Conservation (phyloP, 208 protist species). For the Trypanosoma mega region DNA sequence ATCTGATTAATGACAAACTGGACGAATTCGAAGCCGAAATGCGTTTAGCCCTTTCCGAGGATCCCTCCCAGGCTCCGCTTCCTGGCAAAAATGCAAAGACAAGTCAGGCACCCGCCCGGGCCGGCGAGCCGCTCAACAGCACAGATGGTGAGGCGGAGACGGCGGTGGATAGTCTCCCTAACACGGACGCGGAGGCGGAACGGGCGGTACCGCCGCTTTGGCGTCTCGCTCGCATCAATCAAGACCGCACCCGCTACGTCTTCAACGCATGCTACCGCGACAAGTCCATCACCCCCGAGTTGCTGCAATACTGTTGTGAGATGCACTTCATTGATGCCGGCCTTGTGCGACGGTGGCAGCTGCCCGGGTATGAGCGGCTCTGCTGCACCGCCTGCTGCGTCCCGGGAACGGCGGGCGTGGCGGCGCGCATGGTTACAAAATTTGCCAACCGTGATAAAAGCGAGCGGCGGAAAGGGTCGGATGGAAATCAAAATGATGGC, state of each 20-base stretch:
- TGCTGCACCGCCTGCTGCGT: constrained; percentile 83
- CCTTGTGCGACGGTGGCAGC: constrained; percentile 67
- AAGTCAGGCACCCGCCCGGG: neutral
- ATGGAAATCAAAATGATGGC: constrained; percentile 17
- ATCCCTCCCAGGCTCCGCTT: constrained; percentile 33
- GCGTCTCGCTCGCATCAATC: constrained; percentile 79
- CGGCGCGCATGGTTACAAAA: constrained; percentile 46
- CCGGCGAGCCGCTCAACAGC: neutral
- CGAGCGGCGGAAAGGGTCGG: constrained; percentile 20
- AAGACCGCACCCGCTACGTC: constrained; percentile 78
- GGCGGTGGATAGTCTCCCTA: neutral
- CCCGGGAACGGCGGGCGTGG: constrained; percentile 60
- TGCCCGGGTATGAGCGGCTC: constrained; percentile 81
- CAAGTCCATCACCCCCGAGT: constrained; percentile 53
- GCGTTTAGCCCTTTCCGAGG: constrained; percentile 64
- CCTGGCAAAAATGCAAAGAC: neutral
- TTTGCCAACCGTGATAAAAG: constrained; percentile 54
- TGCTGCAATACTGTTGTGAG: constrained; percentile 84
- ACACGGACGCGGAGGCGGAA: constrained; percentile 6
- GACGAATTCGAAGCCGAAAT: constrained; percentile 75
- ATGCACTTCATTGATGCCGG: constrained; percentile 84
- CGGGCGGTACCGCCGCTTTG: constrained; percentile 66
- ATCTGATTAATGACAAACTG: constrained; percentile 52
- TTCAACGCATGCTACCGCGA: constrained; percentile 55
- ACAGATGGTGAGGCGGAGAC: constrained; percentile 15